phyloP scores from a whole-genome alignment of 495 filamentous ascomycete species.

The Achaetomiella virescens region DNA sequence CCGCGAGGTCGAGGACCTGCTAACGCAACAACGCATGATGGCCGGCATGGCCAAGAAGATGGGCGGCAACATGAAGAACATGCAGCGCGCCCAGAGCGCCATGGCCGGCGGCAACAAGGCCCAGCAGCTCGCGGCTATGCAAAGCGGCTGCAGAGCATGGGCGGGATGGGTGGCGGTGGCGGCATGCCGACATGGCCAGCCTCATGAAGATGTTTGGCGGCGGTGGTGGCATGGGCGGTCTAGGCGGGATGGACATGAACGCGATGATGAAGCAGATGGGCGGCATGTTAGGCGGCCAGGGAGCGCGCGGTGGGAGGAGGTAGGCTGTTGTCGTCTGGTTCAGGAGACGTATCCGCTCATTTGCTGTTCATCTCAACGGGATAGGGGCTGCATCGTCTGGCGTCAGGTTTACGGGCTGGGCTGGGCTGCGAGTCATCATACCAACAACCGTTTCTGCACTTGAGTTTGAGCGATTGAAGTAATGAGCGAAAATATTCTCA shows the following conservation, averaged over 20 bases:
- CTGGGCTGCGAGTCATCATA: constrained; percentile 6
- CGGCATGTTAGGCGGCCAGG: constrained; percentile 41
- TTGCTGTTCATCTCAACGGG: background rate
- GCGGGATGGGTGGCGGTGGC: constrained; percentile 44
- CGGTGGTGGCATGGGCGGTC: constrained; percentile 37
- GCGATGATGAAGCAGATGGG: constrained; percentile 84
- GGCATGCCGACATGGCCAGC: constrained; percentile 74
- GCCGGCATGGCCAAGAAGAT: constrained; percentile 98
- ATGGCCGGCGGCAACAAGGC: constrained; percentile 81
- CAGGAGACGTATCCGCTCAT: background rate
- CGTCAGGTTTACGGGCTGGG: constrained; percentile 8
- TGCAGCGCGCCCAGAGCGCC: constrained; percentile 86
- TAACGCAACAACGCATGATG: constrained; percentile 98
- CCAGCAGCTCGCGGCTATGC: constrained; percentile 96
- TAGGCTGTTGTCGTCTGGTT: background rate
- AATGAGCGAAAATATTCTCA: too few species aligned
- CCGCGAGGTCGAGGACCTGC: constrained; percentile 92
- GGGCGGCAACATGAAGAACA: constrained; percentile 92
- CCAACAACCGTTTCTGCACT: background rate
- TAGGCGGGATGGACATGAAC: constrained; percentile 72
- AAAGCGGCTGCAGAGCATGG: constrained; percentile 92
- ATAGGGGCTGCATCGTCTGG: constrained; percentile 13
- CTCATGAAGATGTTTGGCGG: constrained; percentile 83
- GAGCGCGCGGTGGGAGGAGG: constrained; percentile 26
- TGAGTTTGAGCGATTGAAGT: background rate